These are phyloP conservation scores for Acrocalymma vagum DNA, from an alignment of 2,329 filamentous ascomycete species.

Conservation along the genomic window DNA sequence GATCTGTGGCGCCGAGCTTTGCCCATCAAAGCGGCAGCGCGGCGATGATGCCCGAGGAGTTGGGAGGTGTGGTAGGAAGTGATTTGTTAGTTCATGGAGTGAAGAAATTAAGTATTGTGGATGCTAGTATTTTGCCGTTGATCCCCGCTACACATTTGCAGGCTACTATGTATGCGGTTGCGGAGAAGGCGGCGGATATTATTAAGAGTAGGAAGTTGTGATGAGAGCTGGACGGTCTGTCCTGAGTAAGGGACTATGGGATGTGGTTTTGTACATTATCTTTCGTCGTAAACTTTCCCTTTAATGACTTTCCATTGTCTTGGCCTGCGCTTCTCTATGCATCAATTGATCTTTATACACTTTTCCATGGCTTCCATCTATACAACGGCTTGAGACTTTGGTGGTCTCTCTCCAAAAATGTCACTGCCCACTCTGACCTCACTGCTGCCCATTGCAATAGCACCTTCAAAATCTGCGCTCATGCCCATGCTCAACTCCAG, in stretches of 20 bases:
- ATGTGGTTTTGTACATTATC: slow-evolving; percentile 2
- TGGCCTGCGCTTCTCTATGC: no score
- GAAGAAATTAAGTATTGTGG: slow-evolving; percentile 27
- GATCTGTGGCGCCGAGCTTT: slow-evolving; percentile 15
- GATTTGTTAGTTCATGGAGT: slow-evolving; percentile 29
- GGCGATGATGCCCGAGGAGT: slow-evolving; percentile 28
- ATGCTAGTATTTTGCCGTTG: slow-evolving; percentile 31
- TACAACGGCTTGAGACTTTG: slow-evolving; percentile 80
- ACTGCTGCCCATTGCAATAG: slow-evolving; percentile 81
- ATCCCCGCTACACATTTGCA: slow-evolving; percentile 28
- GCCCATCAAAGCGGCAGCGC: slow-evolving; percentile 24
- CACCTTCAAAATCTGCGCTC: slow-evolving; percentile 95
- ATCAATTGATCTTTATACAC: no score
- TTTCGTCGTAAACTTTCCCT: not conserved
- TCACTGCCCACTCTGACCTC: slow-evolving; percentile 94
- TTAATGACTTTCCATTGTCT: no score
- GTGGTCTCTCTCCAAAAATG: slow-evolving; percentile 86
- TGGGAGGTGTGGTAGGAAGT: slow-evolving; percentile 25
- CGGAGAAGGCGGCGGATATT: slow-evolving; percentile 35
- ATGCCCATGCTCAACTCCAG: slow-evolving; percentile 98
- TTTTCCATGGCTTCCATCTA: no score
- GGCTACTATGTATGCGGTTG: slow-evolving; percentile 34
- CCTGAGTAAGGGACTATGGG: not conserved
- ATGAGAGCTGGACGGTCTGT: no score
- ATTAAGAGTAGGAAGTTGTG: slow-evolving; percentile 18